Percentiles rank a stretch among this genome's conserved stretches.
Conservation (phyloP, 768 basidiomycete species). For the Auricularia cornea region DNA sequence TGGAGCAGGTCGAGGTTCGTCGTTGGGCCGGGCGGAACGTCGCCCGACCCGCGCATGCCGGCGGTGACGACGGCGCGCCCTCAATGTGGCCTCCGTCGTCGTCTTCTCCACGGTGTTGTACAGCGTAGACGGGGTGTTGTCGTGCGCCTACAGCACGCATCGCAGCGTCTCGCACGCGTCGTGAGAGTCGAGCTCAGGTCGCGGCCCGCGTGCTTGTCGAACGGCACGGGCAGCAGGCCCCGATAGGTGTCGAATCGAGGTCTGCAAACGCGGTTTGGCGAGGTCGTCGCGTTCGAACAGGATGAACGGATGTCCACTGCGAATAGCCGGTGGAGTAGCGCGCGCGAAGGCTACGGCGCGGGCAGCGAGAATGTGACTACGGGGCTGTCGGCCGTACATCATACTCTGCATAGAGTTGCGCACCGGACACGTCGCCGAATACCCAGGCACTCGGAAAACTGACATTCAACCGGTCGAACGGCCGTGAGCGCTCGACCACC, state of each 20-base stretch:
- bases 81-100: conserved; percentile 20
- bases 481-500: conserved; percentile 34
- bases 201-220: neutral
- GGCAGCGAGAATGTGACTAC: conserved; percentile 40
- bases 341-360: conserved; percentile 31
- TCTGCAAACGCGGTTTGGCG: neutral
- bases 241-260: neutral
- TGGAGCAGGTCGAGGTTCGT: conserved; percentile 45
- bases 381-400: neutral
- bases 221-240: neutral
- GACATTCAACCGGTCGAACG: conserved; percentile 49
- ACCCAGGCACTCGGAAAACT: conserved; percentile 35
- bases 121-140: neutral
- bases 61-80: conserved; percentile 52
- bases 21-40: conserved; percentile 41
- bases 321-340: conserved; percentile 41
- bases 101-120: neutral
- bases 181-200: neutral
- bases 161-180: conserved; percentile 34
- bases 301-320: conserved; percentile 38
- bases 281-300: conserved; percentile 39
- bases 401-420: conserved; percentile 9
- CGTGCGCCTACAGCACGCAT: neutral
- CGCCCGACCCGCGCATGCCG: conserved; percentile 57
- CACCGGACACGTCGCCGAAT: conserved; percentile 48